Base-by-base conservation (phyloP, 768 basidiomycete species). In the Porphyrellus cyaneotinctus region DNA sequence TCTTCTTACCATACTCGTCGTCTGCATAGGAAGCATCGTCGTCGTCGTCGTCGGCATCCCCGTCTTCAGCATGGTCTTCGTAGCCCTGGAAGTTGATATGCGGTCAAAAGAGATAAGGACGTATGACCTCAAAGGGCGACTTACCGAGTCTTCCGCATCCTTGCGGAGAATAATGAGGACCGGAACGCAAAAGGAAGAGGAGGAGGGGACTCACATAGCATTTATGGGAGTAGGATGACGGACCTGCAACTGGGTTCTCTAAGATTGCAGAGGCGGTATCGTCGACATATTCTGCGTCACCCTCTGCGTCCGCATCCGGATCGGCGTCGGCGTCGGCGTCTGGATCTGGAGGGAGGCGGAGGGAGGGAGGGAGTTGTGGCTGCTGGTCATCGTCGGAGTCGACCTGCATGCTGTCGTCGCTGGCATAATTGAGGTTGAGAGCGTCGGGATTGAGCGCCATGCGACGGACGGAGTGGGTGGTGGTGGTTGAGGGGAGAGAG, bases 11-110 rank as follows among this genome's bases (percentile, higher is more conserved):
- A 64, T 86, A 87, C 64, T 86, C 84, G 63, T 86, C 84, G 63
- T 88, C 87, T 43, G 80, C 88, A 64, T 89, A 91, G 47, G 87
- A 86, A 57, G 79, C 85, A 63, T 91, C 88, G 53, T 84, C 85
- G 18, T 51, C 43, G 18, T 85, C 86, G 63, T 89, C 87, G 41
- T 85, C 85, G 18, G 84, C 78, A 2, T 81, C 75, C 6, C 82
- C 82, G 48, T 84, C 79, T 42, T 78, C 73, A 14, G 50, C 63
- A 41, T 68, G 71, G 56, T 72, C 77, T 39, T 83, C 83, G 56
- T 87, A 85, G 28, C 77, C 85, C 69, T 82, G 77, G 69, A 55
- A 74, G 78, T 53, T 72, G 78, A 80, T 78, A 59, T 62, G 39
- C 35, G 53, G 58, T 62, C 47, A 56, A 63, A 47, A 64, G 35